Base-by-base conservation (phyloP, 805 yeast genomes). In the Dipodascopsis uninucleata region DNA sequence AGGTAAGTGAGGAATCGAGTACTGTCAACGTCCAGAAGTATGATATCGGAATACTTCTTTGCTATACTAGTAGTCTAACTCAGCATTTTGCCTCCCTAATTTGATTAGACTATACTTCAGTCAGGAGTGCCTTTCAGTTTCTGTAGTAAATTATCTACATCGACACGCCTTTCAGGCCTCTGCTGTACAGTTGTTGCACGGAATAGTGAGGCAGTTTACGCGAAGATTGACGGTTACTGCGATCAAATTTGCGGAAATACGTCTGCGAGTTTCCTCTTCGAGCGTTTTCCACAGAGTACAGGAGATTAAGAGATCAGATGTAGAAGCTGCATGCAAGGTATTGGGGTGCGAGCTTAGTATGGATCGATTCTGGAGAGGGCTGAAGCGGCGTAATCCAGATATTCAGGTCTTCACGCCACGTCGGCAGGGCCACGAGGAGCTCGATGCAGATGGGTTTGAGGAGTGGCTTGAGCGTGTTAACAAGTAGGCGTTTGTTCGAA, bases 151-250 rank as follows among this genome's bases (percentile, higher is more conserved):
- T 12, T 18, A 29, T 12, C 14, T 32, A 10, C 31, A 31, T 16
- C 29, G 33, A 20, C 45, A 43, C 18, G 34, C 44, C 12, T 7
- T 49, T 14, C 47, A 45, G 22, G 23, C 29, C 9, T 34, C 49
- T 12, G 24, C 50, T 12, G 24, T 41, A 10, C 26, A 39, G 14
- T 17, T 32, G 18, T 32, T 49, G 16, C 44, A 34, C 8, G 39
- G 18, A 18, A 20, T 49, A 8, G 43, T 26, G 5, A 16, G 10
- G 32, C 45, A 49, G 35, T 18, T 31, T 28, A 31, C 51, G 12
- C 39, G 49, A 8, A 37, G 53, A 17, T 36, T 49, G 14, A 12
- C 42, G 14, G 45, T 46, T 5, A 36, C 53, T 14, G 36, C 37
- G 16, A 12, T 41, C 21, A 22, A 43, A 4, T 36, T 45, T 5